phyloP scores from a whole-genome alignment of 768 basidiomycete species.

The Suillus occidentalis region DNA sequence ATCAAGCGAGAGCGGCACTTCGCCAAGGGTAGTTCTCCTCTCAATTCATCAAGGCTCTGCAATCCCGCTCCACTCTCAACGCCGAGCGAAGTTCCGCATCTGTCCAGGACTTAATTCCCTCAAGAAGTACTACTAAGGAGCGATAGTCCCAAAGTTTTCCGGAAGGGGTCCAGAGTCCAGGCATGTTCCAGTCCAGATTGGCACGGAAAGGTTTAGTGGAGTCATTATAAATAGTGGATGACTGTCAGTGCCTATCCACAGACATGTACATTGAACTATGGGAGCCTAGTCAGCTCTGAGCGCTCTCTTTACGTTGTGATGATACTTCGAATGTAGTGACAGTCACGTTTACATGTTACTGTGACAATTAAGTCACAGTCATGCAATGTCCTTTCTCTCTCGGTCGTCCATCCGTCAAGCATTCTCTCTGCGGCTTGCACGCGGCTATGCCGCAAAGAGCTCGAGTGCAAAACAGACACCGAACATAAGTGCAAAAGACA shows the following conservation, averaged over 20 bases:
- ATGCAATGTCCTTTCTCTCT: constrained; percentile 21
- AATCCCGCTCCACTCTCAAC: neutral
- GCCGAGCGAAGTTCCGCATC: neutral
- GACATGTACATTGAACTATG: neutral
- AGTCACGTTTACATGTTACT: constrained; percentile 3
- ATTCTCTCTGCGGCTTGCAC: constrained; percentile 9
- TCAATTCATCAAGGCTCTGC: neutral
- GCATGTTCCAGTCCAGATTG: neutral
- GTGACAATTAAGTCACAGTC: neutral
- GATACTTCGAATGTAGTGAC: neutral
- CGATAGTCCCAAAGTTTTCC: neutral
- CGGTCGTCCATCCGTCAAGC: constrained; percentile 16
- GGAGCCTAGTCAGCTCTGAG: too few species aligned
- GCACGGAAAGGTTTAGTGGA: neutral
- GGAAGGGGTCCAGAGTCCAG: neutral
- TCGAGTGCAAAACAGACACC: constrained; percentile 7
- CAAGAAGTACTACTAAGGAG: neutral
- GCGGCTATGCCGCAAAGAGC: constrained; percentile 16
- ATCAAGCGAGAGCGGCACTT: constrained; percentile 3
- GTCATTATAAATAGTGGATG: neutral
- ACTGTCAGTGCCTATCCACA: neutral
- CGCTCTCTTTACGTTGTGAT: neutral
- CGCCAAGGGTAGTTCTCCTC: constrained; percentile 3
- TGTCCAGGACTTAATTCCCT: neutral
- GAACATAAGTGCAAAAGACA: constrained; percentile 4